Conservation (phyloP, 2,329 filamentous ascomycete species). For the Cytospora chrysosperma region DNA sequence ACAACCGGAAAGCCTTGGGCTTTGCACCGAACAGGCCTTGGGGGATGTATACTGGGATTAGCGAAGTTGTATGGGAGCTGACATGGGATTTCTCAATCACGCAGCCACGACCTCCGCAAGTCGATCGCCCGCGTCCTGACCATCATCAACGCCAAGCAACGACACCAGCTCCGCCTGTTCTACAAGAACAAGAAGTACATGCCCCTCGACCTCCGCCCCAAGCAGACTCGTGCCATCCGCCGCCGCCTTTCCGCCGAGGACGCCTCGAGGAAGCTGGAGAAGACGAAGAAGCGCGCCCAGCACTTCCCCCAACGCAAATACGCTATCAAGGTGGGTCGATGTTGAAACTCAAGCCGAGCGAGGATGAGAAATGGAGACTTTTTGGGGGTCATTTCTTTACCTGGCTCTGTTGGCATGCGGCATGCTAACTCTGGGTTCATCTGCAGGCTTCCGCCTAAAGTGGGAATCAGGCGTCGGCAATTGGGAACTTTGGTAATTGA, state of each 20-base stretch:
- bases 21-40: background rate
- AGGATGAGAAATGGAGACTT: background rate
- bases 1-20: background rate
- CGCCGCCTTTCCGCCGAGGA: constrained; percentile 93
- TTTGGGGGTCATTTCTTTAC: no score
- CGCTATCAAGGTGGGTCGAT: constrained; percentile 83
- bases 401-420: background rate
- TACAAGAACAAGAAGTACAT: constrained; percentile 99
- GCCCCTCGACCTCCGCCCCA: constrained; percentile 95
- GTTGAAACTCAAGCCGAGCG: background rate
- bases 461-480: constrained; percentile 21
- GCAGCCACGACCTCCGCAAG: constrained; percentile 97
- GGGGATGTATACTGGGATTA: constrained; percentile 6
- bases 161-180: constrained; percentile 95
- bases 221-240: constrained; percentile 97
- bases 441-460: constrained; percentile 24
- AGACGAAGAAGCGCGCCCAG: constrained; percentile 91
- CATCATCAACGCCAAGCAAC: constrained; percentile 99
- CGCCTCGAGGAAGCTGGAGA: constrained; percentile 78
- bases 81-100: constrained; percentile 31
- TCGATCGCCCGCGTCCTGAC: constrained; percentile 98
- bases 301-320: constrained; percentile 99
- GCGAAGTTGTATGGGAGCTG: constrained; percentile 21
- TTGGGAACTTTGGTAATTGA: constrained; percentile 25
- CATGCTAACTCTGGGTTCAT: constrained; percentile 8